Percentiles rank a stretch among this genome's conserved stretches.
phyloP scores from a whole-genome alignment of 306 rosid species.

The Sicyos edulis region DNA sequence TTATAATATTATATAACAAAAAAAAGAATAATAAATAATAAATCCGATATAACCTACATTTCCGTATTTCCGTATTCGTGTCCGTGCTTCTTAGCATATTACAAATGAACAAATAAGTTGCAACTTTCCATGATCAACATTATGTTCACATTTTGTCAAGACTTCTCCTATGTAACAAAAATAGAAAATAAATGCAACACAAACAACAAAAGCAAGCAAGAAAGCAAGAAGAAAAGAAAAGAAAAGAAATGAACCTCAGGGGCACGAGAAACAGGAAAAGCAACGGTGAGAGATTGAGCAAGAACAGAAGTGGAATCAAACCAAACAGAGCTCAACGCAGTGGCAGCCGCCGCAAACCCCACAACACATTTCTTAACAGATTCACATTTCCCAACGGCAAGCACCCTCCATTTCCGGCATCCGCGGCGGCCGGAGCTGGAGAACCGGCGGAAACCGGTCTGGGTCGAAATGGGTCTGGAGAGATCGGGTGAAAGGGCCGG shows the following conservation, averaged over 20 bases:
- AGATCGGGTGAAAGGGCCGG: slow-evolving; percentile 23
- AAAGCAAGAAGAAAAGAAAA: background rate
- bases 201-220: background rate
- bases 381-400: slow-evolving; percentile 9
- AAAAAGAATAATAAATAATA: no score
- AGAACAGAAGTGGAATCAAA: slow-evolving; percentile 45
- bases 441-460: slow-evolving; percentile 25
- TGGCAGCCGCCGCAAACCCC: slow-evolving; percentile 57
- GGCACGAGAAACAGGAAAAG: slow-evolving; percentile 88
- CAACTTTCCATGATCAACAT: no score
- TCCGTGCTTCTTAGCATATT: no score
- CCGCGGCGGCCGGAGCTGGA: slow-evolving; percentile 26
- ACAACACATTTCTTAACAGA: slow-evolving; percentile 35
- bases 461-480: slow-evolving; percentile 22
- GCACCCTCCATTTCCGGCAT: slow-evolving; percentile 29
- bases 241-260: slow-evolving; percentile 47
- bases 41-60: no score
- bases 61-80: no score
- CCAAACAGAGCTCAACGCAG: slow-evolving; percentile 45
- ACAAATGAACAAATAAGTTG: no score
- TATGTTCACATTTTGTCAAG: no score
- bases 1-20: no score
- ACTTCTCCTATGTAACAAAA: no score
- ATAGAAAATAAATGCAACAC: background rate
- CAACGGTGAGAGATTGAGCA: slow-evolving; percentile 86